Percentiles rank a stretch among this genome's conserved stretches.
These are phyloP conservation scores for Pluteus cervinus DNA, from an alignment of 768 basidiomycete species.

Conservation along the genomic window DNA sequence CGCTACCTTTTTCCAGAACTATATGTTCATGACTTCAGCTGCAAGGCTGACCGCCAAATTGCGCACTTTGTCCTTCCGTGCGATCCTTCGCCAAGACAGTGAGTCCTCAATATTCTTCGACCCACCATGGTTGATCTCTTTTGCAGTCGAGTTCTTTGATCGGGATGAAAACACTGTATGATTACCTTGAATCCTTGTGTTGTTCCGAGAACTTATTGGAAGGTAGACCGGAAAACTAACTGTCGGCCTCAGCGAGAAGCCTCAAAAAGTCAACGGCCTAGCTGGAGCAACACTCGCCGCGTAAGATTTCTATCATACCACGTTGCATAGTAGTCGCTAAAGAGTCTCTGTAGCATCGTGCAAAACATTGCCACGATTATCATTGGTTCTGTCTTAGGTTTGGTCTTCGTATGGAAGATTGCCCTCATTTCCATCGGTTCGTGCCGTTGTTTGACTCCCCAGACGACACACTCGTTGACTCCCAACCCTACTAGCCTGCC, in stretches of 20 bases:
- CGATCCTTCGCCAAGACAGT: conserved; percentile 82
- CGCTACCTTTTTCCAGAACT: conserved; percentile 56
- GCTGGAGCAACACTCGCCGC: conserved; percentile 77
- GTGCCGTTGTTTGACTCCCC: too few species aligned
- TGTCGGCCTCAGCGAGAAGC: conserved; percentile 61
- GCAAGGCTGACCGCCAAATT: conserved; percentile 61
- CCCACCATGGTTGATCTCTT: conserved; percentile 1
- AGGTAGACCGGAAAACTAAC: conserved; percentile 65
- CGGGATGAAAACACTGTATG: conserved; percentile 64
- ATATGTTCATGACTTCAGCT: conserved; percentile 53
- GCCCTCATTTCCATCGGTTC: conserved; percentile 69
- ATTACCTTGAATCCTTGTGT: background rate
- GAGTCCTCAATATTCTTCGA: conserved; percentile 17
- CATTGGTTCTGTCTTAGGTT: conserved; percentile 61
- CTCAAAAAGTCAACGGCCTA: conserved; percentile 74
- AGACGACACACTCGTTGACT: too few species aligned
- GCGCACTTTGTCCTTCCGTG: conserved; percentile 57
- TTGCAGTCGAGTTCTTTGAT: conserved; percentile 71
- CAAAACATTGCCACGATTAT: conserved; percentile 58
- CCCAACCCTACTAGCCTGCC: conserved; percentile 52
- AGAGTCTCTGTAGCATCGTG: conserved; percentile 42
- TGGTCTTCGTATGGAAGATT: conserved; percentile 59
- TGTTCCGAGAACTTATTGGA: background rate
- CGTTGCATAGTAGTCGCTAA: background rate
- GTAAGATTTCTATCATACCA: conserved; percentile 27